Evolutionary conservation across 495 filamentous ascomycete species (phyloP), one percentile per base, ranked within the genome.

Genomic region (Parathielavia hyrcaniae): DNA sequence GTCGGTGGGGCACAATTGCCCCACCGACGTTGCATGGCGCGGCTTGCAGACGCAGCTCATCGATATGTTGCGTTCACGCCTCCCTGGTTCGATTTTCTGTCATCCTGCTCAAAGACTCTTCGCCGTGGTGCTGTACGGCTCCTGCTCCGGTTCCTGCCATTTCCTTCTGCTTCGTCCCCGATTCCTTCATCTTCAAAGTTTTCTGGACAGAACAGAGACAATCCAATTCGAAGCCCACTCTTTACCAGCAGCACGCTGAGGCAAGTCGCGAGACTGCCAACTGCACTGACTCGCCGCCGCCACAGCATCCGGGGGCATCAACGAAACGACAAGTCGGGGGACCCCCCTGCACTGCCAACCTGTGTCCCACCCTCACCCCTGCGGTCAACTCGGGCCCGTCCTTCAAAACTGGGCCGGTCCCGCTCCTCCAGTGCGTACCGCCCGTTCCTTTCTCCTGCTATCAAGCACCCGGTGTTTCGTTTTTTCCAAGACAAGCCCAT

Each of bases 401-500:
- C 62, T 64, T 66, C 69, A 71, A 67, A 71, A 71, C 63, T 54
- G 58, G 45, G 53, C 30, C 44, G 13, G 39, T 55, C 57, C 65
- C 64, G 63, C 62, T 50, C 50, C 49, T 54, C 56, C 59, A 35
- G 20, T 50, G 61, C 49, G 58, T 26, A 59, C 53, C 20, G 40
- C 58, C 44, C 50, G 34, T 60, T 65, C 60, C 57, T 61, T 55
- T 61, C 62, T 61, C 59, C 55, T 45, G 43, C 50, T 26, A 55
- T 48, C 61, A 55, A 61, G 54, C 64, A 63, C 57, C 35, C 34
- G 23, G 47, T 66, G 53, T 66, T 60, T 60, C 48, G 57, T 57
- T 61, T 53, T 26, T 56, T 44, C 58, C 39, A 23, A n/a, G 53
- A 64, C 56, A 51, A 58, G 60, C 51, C 58, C 57, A 44, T 58